Percentiles rank a stretch among this genome's conserved stretches.
phyloP scores from a whole-genome alignment of 2,329 filamentous ascomycete species.

The Neurospora sp. region DNA sequence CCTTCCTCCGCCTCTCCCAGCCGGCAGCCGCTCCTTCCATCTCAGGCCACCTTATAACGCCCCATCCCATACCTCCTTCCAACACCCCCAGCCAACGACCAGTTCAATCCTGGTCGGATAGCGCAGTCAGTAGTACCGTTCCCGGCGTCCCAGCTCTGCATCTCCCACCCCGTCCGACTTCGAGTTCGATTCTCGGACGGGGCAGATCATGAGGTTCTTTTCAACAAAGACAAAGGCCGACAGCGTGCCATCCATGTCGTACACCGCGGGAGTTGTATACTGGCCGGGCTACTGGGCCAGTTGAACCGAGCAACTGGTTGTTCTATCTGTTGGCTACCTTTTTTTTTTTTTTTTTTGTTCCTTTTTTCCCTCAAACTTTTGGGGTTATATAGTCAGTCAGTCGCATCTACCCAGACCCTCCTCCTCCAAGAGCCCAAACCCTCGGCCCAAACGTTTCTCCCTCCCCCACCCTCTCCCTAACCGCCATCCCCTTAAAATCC shows the following conservation, averaged over 20 bases:
- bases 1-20: background rate
- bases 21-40: background rate
- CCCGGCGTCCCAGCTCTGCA: background rate
- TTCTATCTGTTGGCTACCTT: background rate
- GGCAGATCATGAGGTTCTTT: background rate
- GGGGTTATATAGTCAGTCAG: background rate
- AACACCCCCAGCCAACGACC: background rate
- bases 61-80: background rate
- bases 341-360: too few species aligned
- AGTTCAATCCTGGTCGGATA: background rate
- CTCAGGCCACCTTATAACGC: background rate
- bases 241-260: background rate
- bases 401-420: background rate
- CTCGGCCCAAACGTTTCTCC: conserved; percentile 54
- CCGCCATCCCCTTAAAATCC: conserved; percentile 49
- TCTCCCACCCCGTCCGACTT: background rate
- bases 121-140: background rate
- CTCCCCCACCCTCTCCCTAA: conserved; percentile 40
- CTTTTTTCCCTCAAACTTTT: background rate
- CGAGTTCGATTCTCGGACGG: background rate
- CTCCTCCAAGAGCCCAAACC: conserved; percentile 31
- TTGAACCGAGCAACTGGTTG: background rate
- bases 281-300: background rate
- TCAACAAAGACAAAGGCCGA: background rate
- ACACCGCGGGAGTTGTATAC: background rate